Evolutionary conservation across 257 asterid genomes (phyloP).

Genomic region (Linderniella brevidens): DNA sequence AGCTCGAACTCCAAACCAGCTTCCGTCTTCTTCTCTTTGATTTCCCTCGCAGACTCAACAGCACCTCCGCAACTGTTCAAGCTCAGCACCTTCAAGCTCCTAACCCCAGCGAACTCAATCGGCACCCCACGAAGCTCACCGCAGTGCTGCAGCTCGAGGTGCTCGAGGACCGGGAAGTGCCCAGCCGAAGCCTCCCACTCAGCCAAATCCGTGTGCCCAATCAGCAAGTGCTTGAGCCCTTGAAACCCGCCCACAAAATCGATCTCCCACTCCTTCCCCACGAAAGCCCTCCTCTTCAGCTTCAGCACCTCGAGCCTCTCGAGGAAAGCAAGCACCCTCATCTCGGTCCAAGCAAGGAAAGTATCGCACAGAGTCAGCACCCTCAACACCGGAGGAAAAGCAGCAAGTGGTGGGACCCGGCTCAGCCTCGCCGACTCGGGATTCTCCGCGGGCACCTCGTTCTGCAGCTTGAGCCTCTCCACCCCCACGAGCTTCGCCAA

Average conservation of each 20-base stretch:
- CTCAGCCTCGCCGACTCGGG: neutral
- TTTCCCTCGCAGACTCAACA: neutral
- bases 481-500: neutral
- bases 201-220: neutral
- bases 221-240: neutral
- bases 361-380: neutral
- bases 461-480: neutral
- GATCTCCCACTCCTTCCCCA: neutral
- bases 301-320: neutral
- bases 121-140: neutral
- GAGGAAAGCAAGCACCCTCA: neutral
- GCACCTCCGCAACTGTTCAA: neutral
- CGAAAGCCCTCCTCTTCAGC: neutral
- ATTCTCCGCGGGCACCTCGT: neutral
- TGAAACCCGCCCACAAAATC: neutral
- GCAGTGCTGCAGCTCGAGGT: neutral
- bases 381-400: neutral
- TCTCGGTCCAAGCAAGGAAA: neutral
- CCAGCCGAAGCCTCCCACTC: neutral
- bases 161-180: neutral
- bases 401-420: neutral
- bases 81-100: neutral
- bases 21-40: neutral
- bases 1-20: no score
- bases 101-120: neutral